These are phyloP conservation scores for Stygiomarasmius scandens DNA, from an alignment of 1,284 basidiomycete species.

Conservation along the genomic window DNA sequence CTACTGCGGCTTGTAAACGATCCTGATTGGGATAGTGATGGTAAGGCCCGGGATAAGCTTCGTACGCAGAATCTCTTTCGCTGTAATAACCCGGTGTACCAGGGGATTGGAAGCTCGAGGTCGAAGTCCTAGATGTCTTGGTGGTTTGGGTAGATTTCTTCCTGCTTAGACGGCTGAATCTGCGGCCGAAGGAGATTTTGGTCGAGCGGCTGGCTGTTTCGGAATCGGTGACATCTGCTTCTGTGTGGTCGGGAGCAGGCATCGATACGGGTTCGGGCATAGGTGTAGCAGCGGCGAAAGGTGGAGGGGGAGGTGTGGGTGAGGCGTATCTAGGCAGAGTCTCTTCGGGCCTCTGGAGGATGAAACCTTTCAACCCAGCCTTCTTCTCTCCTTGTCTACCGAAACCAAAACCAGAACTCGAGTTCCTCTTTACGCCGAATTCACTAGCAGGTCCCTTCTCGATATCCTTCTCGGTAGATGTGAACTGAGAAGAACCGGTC, in stretches of 20 bases:
- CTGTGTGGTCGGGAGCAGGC: conserved; percentile 1
- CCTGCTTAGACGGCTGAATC: conserved; percentile 14
- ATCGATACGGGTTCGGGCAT: conserved; percentile 1
- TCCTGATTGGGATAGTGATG: no score
- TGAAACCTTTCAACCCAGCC: conserved; percentile 57
- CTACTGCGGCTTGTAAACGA: no score
- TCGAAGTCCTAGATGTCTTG: conserved; percentile 18
- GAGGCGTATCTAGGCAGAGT: conserved; percentile 57
- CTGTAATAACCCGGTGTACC: neutral
- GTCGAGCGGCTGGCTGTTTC: no score
- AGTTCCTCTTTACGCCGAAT: conserved; percentile 17
- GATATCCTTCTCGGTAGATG: conserved; percentile 12
- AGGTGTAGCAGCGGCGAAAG: no score
- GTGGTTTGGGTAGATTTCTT: conserved; percentile 15
- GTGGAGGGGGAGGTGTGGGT: conserved; percentile 11
- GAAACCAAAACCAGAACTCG: conserved; percentile 66
- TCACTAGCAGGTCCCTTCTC: conserved; percentile 25
- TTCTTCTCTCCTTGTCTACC: conserved; percentile 76
- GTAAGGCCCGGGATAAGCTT: neutral
- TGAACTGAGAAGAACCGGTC: conserved; percentile 13
- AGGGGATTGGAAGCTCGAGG: conserved; percentile 32
- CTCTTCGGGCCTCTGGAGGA: conserved; percentile 57
- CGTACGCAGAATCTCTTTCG: neutral
- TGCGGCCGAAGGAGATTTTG: neutral
- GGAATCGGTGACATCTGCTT: neutral